Percentiles rank a stretch among this genome's conserved stretches.
Conservation (phyloP, 2,329 filamentous ascomycete species). For the Verticillium tricorpus region DNA sequence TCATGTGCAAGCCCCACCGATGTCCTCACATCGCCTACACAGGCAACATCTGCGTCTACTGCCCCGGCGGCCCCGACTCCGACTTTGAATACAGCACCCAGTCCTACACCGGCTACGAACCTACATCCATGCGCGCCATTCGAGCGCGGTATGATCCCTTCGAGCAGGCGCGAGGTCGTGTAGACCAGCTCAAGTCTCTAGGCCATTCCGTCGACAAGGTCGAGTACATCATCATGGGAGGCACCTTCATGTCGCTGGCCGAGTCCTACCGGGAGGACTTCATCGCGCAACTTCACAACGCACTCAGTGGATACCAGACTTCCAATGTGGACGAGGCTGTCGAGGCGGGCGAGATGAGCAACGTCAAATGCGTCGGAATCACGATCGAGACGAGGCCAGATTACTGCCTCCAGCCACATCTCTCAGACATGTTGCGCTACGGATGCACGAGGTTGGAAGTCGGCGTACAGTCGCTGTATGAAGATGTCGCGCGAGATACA, state of each 20-base stretch:
- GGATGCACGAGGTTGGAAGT: constrained; percentile 93
- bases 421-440: constrained; percentile 95
- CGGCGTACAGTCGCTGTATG: constrained; percentile 93
- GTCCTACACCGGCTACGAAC: constrained; percentile 97
- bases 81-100: constrained; percentile 99
- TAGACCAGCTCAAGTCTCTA: constrained; percentile 93
- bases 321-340: constrained; percentile 94
- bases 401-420: constrained; percentile 93
- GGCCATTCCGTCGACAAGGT: constrained; percentile 98
- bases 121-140: constrained; percentile 97
- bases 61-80: constrained; percentile 92
- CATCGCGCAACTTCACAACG: constrained; percentile 94
- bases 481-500: constrained; percentile 96
- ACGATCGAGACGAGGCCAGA: constrained; percentile 97
- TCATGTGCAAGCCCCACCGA: constrained; percentile 98
- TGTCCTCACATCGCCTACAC: constrained; percentile 98
- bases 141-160: constrained; percentile 96
- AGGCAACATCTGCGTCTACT: constrained; percentile 98
- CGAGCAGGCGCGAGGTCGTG: constrained; percentile 90
- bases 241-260: constrained; percentile 96
- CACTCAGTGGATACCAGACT: constrained; percentile 91
- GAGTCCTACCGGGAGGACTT: constrained; percentile 89
- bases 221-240: constrained; percentile 99
- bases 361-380: constrained; percentile 95
- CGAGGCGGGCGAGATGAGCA: constrained; percentile 90